Base-by-base conservation (phyloP, 305 asterid genomes). In the Rubia balearica region DNA sequence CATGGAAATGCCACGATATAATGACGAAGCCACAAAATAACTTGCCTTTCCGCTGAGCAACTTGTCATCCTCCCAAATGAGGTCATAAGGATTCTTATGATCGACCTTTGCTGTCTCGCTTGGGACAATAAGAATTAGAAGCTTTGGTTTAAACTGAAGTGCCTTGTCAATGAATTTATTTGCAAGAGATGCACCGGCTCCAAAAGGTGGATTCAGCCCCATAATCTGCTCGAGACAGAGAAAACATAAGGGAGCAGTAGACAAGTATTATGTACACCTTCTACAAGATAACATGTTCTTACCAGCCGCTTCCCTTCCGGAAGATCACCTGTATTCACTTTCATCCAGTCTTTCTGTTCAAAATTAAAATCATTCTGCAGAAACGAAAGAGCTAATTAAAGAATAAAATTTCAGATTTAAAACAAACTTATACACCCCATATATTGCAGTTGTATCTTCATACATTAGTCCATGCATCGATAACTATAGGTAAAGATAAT, bases 191-290 rank as follows among this genome's bases (percentile, higher is more conserved):
- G 90, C 98, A 70, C 90, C 80, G 63, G 85, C 81, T 68, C 99
- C 98, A 79, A 88, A 94, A 24, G 99, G 98, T 65, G 99, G 99
- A 82, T 94, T 91, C 81, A 94, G 79, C 75, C 99, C 98, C 90
- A 94, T 91, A 80, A 94, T 91, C 99, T 94, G 80, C 73, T 75
- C 76, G 22, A 75, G 45, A 22, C 17, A 41, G 60, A 63, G 76
- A 73, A 56, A 72, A 75, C 27, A 68, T 75, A 65, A 62, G 70
- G 56, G 60, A 68, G 61, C 43, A 40, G 68, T 65, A 68, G 62
- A 53, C n/a, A 74, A 70, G 13, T 62, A 61, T 63, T 22, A 40
- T 36, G 72, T 62, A 42, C 33, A 76, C 65, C 40, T 38, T 46
- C 19, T 24, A 51, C 71, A 61, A 61, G 73, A 64, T 55, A 68